A percentile compares a stretch with the other conserved stretches of the same genome.
phyloP scores from a whole-genome alignment of 177 flowering plant genomes.

The Vitis hybrid region DNA sequence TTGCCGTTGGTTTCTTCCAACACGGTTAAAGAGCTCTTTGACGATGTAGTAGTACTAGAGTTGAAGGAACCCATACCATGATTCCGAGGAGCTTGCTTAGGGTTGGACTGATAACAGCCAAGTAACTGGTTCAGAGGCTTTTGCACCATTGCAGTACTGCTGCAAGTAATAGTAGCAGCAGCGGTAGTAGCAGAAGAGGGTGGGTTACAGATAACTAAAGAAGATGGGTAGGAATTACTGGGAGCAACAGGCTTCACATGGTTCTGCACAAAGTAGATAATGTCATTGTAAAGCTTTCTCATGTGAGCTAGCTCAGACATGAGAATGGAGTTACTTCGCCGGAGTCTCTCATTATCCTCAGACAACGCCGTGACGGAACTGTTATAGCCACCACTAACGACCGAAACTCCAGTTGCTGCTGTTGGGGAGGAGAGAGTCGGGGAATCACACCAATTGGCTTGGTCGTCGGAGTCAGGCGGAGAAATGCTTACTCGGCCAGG shows the following conservation, averaged over 20 bases:
- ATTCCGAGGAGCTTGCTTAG: slow-evolving; percentile 20
- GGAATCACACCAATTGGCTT: slow-evolving; percentile 54
- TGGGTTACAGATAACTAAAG: slow-evolving; percentile 26
- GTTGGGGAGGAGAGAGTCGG: slow-evolving; percentile 41
- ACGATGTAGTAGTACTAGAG: slow-evolving; percentile 20
- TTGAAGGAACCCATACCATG: slow-evolving; percentile 26
- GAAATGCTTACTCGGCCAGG: slow-evolving; percentile 48
- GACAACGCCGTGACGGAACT: slow-evolving; percentile 50
- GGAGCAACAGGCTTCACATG: slow-evolving; percentile 94
- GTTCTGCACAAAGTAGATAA: slow-evolving; percentile 93
- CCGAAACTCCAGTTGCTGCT: slow-evolving; percentile 11
- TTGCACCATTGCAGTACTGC: slow-evolving; percentile 13
- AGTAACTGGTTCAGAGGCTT: slow-evolving; percentile 31
- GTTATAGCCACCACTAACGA: slow-evolving; percentile 10
- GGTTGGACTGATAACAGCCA: slow-evolving; percentile 30
- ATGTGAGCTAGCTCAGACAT: slow-evolving; percentile 91
- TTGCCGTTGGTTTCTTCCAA: slow-evolving; percentile 33
- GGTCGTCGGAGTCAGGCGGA: slow-evolving; percentile 71
- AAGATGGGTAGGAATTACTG: slow-evolving; percentile 47
- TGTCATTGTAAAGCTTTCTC: slow-evolving; percentile 91
- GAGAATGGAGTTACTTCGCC: slow-evolving; percentile 81
- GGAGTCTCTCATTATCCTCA: slow-evolving; percentile 85
- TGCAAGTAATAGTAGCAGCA: slow-evolving; percentile 4
- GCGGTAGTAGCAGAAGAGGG: slow-evolving; percentile 4
- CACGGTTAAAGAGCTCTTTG: slow-evolving; percentile 39